These are phyloP conservation scores for Citrus maxima DNA, from an alignment of 345 rosid species.

Conservation along the genomic window DNA sequence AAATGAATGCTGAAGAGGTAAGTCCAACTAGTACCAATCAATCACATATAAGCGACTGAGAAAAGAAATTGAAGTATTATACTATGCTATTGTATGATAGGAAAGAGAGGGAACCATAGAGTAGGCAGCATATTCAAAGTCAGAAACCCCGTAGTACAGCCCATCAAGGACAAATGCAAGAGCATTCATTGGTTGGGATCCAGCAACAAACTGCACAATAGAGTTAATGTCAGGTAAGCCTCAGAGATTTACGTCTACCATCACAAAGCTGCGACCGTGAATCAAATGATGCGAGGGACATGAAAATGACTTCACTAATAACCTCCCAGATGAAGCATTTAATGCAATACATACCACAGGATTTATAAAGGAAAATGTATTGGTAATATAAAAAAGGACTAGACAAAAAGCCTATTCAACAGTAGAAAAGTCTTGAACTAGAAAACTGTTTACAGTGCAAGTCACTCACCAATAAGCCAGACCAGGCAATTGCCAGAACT, in stretches of 20 bases:
- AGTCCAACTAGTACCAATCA: constrained; percentile 59
- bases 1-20: constrained; percentile 58
- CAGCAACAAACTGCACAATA: constrained; percentile 79
- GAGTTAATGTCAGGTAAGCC: neutral
- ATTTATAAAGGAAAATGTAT: neutral
- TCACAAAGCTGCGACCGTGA: constrained; percentile 1
- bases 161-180: constrained; percentile 90
- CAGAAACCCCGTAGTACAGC: constrained; percentile 91
- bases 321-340: neutral
- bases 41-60: constrained; percentile 13
- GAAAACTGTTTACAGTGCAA: neutral
- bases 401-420: neutral
- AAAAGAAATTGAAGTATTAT: constrained; percentile 10
- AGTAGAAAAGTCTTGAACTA: neutral
- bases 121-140: constrained; percentile 83
- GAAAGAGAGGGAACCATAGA: constrained; percentile 59
- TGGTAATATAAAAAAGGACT: neutral
- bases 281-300: neutral
- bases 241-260: neutral
- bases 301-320: neutral
- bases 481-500: constrained; percentile 71
- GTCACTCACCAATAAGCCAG: constrained; percentile 71
- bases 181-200: constrained; percentile 92
- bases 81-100: neutral
- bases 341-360: neutral